Evolutionary conservation across 1,139 yeast species (phyloP), one percentile per base, ranked within the genome.

Genomic region (Taphrina deformans): DNA sequence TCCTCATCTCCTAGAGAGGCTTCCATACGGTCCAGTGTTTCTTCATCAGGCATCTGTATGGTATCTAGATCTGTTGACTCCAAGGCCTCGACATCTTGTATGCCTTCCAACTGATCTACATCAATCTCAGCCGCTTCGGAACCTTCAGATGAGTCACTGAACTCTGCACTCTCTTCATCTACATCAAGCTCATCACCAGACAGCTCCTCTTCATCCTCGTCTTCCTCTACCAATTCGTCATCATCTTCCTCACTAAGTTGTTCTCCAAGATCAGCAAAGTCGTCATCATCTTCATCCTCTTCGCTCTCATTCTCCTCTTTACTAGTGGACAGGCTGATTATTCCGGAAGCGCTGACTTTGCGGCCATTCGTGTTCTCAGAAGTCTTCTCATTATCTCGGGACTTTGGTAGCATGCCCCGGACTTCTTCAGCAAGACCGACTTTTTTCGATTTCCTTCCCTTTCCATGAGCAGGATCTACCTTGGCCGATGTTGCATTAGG

Each of bases 161-260:
- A 59, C 23, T 48, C 45, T 4, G 55, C 63, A 26, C 40, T 24
- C 23, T 38, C 55, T 1, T 59, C 63, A 1, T 58, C 62, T 6
- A 12, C 18, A 14, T 58, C 62, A 35, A 58, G 55, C 55, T 58
- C 62, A 33, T 46, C 62, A 12, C 38, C 62, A 6, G 62, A 58
- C 68, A 67, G 71, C 23, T 68, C 70, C 9, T 69, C 73, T 21
- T 69, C 73, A 69, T 67, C 72, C 26, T 68, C 70, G 9, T 69
- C 73, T 26, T 69, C 73, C 10, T 69, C 71, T 24, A 66, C 71
- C 24, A 66, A 67, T 10, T 66, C 68, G 38, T 71, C 44, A 63
- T 56, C 68, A 21, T 66, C 67, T 23, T 56, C 62, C 33, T 35
- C 35, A n/a, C 23, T 44, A 16, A 44, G 62, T n/a, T 50, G 61